Evolutionary conservation across 352 stramenopile genomes (phyloP).

Genomic region (Pythium scleroteichum): DNA sequence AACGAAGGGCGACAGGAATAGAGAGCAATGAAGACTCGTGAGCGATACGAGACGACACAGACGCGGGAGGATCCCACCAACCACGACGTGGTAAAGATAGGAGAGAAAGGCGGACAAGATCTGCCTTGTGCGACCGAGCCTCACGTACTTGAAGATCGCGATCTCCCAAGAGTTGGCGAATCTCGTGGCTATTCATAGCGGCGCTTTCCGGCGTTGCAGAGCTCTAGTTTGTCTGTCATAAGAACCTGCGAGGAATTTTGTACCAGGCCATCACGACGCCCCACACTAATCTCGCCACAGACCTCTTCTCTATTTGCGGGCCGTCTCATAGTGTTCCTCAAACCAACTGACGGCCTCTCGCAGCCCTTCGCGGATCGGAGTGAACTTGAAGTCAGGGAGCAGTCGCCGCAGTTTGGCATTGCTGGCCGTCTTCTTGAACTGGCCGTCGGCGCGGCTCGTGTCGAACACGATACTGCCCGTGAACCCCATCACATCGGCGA

Average conservation of each 20-base stretch:
- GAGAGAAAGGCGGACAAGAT: no score
- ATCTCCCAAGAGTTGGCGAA: no score
- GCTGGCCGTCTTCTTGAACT: constrained; percentile 99
- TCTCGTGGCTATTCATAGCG: no score
- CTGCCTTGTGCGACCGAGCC: no score
- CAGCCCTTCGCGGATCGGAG: constrained; percentile 87
- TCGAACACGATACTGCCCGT: constrained; percentile 89
- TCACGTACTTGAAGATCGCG: no score
- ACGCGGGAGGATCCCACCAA: no score
- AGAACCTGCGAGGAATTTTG: neutral
- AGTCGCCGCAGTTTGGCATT: constrained; percentile 94
- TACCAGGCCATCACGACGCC: neutral
- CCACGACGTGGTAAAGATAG: no score
- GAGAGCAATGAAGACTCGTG: no score
- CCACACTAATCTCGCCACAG: no score
- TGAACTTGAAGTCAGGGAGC: constrained; percentile 94
- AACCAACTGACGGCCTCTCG: constrained; percentile 58
- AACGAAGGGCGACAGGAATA: neutral
- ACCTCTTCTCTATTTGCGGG: constrained; percentile 40
- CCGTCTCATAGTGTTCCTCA: constrained; percentile 41
- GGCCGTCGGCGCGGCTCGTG: constrained; percentile 95
- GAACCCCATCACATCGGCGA: constrained; percentile 84
- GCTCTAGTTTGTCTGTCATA: no score
- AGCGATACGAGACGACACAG: no score
- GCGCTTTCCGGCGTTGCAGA: no score